Percentiles rank a stretch among this genome's conserved stretches.
Conservation (phyloP, 352 stramenopile genomes). For the Globisporangium lucens region DNA sequence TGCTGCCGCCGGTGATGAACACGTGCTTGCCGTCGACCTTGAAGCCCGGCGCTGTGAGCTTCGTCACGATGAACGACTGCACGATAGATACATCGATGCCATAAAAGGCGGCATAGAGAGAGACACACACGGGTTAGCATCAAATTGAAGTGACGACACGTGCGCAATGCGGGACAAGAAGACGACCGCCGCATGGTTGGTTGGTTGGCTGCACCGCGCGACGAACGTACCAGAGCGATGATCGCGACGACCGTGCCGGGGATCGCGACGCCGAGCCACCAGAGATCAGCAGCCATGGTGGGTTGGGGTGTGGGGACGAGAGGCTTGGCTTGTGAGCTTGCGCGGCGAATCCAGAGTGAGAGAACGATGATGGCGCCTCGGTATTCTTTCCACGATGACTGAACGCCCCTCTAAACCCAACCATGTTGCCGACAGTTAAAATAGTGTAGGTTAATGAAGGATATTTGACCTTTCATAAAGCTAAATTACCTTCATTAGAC, state of each 20-base stretch:
- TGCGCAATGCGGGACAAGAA: neutral
- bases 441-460: no score
- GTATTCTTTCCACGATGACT: no score
- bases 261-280: conserved; percentile 46
- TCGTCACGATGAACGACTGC: conserved; percentile 64
- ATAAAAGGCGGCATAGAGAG: conserved; percentile 4
- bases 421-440: no score
- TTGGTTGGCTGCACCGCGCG: neutral
- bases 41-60: conserved; percentile 61
- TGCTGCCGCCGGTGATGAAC: conserved; percentile 56
- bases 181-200: neutral
- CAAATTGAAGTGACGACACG: neutral
- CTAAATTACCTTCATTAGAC: no score
- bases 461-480: no score
- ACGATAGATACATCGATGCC: neutral
- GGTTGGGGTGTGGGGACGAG: neutral
- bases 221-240: conserved; percentile 44
- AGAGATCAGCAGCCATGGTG: conserved; percentile 36
- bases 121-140: conserved; percentile 3
- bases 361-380: no score
- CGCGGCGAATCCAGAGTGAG: no score
- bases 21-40: conserved; percentile 79
- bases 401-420: no score
- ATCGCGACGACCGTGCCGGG: conserved; percentile 44
- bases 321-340: no score